Evolutionary conservation across 768 basidiomycete genomes (phyloP).

Genomic region (Fomitopsis serialis): DNA sequence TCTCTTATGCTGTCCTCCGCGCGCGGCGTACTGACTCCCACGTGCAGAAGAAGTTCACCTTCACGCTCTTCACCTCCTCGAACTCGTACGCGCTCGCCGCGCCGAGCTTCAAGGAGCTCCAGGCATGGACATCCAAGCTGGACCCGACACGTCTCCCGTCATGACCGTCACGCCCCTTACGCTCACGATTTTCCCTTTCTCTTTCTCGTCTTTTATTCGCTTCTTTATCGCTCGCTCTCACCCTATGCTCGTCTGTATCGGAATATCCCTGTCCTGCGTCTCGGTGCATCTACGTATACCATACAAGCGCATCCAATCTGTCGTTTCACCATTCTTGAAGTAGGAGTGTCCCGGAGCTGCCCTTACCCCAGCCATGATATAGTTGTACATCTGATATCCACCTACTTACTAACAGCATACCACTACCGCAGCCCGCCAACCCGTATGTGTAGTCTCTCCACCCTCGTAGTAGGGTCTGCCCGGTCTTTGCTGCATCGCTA

Average conservation of each 20-base stretch:
- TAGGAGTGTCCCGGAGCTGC: no score
- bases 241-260: slow-evolving; percentile 11
- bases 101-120: slow-evolving; percentile 74
- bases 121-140: slow-evolving; percentile 78
- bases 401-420: slow-evolving; percentile 13
- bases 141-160: slow-evolving; percentile 62
- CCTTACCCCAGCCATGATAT: not conserved
- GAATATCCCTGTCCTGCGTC: slow-evolving; percentile 3
- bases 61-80: slow-evolving; percentile 87
- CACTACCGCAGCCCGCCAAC: not conserved
- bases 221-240: slow-evolving; percentile 7
- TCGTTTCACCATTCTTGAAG: no score
- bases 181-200: not conserved
- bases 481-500: no score
- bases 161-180: slow-evolving; percentile 9
- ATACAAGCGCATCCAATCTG: slow-evolving; percentile 4
- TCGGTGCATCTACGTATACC: slow-evolving; percentile 11
- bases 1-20: not conserved
- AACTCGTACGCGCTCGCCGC: slow-evolving; percentile 91
- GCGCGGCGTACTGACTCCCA: not conserved
- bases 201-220: not conserved
- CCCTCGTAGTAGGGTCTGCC: slow-evolving; percentile 9
- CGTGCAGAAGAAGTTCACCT: slow-evolving; percentile 72
- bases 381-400: slow-evolving; percentile 18
- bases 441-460: slow-evolving; percentile 8